Conservation (phyloP, 805 yeast species). For the Cyberlindnera veronae region DNA sequence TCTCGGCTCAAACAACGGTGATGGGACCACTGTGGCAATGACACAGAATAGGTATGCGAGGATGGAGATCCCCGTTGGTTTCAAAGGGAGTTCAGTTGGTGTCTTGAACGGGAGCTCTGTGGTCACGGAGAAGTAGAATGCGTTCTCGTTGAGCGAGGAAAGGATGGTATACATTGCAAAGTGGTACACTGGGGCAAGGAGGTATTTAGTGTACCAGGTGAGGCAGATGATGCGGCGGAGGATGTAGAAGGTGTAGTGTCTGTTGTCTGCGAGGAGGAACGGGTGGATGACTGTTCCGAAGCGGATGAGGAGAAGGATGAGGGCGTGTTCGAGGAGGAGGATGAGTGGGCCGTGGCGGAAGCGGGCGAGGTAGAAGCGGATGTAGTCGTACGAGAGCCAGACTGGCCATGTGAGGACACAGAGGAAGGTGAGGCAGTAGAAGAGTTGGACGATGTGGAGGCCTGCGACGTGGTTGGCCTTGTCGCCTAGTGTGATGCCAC, state of each 20-base stretch:
- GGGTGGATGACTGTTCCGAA: conserved; percentile 80
- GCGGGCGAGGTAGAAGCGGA: conserved; percentile 37
- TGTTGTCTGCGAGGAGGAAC: conserved; percentile 86
- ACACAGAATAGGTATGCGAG: conserved; percentile 51
- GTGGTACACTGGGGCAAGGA: conserved; percentile 69
- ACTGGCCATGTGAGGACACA: conserved; percentile 67
- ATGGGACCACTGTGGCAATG: conserved; percentile 66
- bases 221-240: conserved; percentile 62
- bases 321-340: conserved; percentile 29
- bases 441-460: conserved; percentile 73
- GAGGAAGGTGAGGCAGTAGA: conserved; percentile 70
- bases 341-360: conserved; percentile 28
- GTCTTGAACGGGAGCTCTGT: conserved; percentile 35
- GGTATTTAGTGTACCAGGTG: conserved; percentile 42
- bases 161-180: conserved; percentile 40
- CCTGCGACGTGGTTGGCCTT: conserved; percentile 76
- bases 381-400: conserved; percentile 51
- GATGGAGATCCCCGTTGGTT: conserved; percentile 44
- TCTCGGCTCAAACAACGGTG: conserved; percentile 92
- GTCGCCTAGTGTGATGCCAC: conserved; percentile 90
- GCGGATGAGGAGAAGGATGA: conserved; percentile 46
- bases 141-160: conserved; percentile 34
- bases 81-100: conserved; percentile 34
- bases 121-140: conserved; percentile 33
- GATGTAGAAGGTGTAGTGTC: conserved; percentile 89